Conservation (phyloP, 2,329 filamentous ascomycete genomes). For the Graphium sp. region DNA sequence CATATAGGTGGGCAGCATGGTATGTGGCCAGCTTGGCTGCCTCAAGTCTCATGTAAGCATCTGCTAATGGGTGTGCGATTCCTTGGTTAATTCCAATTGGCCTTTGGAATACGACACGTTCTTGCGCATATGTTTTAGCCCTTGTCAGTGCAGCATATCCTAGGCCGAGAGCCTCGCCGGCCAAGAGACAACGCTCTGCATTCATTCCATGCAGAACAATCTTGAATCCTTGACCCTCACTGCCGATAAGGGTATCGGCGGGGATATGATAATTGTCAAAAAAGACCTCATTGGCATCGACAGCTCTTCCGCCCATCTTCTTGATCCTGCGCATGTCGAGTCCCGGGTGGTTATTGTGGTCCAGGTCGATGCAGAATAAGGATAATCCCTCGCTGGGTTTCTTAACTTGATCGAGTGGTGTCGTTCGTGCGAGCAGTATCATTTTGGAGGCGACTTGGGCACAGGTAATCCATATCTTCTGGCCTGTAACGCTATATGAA, state of each 20-base stretch:
- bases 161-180: conserved; percentile 64
- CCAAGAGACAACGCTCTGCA: conserved; percentile 57
- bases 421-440: conserved; percentile 67
- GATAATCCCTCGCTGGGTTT: conserved; percentile 64
- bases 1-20: conserved; percentile 46
- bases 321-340: conserved; percentile 56
- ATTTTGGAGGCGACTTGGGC: conserved; percentile 72
- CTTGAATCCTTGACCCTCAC: conserved; percentile 62
- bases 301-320: conserved; percentile 72
- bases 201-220: conserved; percentile 71
- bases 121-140: conserved; percentile 48
- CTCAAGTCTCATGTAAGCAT: conserved; percentile 49
- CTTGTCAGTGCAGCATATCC: conserved; percentile 54
- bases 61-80: conserved; percentile 47
- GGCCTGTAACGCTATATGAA: conserved; percentile 52
- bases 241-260: conserved; percentile 46
- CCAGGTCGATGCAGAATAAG: conserved; percentile 65
- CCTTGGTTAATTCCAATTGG: conserved; percentile 51
- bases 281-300: conserved; percentile 79
- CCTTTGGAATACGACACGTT: conserved; percentile 47
- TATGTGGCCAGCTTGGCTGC: conserved; percentile 48
- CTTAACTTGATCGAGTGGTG: conserved; percentile 44
- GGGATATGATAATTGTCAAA: conserved; percentile 64
- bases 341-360: conserved; percentile 32
- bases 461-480: conserved; percentile 83